Evolutionary conservation across 805 yeast genomes (phyloP), one percentile per base, ranked within the genome.

Genomic region (Lipomyces japonicus): DNA sequence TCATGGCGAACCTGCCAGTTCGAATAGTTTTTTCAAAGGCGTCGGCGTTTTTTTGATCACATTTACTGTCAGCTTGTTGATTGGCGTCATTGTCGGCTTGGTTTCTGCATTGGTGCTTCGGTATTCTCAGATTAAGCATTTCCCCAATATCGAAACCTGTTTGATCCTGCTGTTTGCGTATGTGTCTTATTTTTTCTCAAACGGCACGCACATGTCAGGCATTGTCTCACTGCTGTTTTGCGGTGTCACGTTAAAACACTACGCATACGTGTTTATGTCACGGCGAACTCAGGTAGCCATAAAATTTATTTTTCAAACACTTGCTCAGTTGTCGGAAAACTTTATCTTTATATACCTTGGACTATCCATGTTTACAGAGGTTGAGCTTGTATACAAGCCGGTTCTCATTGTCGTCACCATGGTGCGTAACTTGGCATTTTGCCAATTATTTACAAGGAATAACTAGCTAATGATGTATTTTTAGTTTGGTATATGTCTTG

Each of bases 191-290:
- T 93, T 93, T 73, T 93, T 93, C 69, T 90, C 97, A 38, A 93
- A 93, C 64, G 99, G 98, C 43, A 95, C 97, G 62, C 98, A 95
- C 67, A 93, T 93, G 98, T 90, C 97, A 4, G 99, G 99, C 40
- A 54, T 55, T 22, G 61, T 57, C 4, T 89, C 97, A 1, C 74
- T 93, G 58, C 71, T 93, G 58, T 93, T 93, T 71, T 91, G 97
- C 67, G 98, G 99, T 48, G 93, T 93, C 56, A 91, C 98, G 1
- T 72, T 93, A 66, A 93, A 91, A 67, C 97, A 95, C 68, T 93
- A 93, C 65, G 98, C 97, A 14, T 90, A 90, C 70, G 93, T 79
- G 70, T 95, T 91, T 70, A 93, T 93, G 98, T 88, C 97, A 3
- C 78, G 97, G 68, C 77, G 97, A 62, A 88, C 97, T 1, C 98